These are phyloP conservation scores for Stygiomarasmius scandens DNA, from an alignment of 1,284 basidiomycete species.

Conservation along the genomic window DNA sequence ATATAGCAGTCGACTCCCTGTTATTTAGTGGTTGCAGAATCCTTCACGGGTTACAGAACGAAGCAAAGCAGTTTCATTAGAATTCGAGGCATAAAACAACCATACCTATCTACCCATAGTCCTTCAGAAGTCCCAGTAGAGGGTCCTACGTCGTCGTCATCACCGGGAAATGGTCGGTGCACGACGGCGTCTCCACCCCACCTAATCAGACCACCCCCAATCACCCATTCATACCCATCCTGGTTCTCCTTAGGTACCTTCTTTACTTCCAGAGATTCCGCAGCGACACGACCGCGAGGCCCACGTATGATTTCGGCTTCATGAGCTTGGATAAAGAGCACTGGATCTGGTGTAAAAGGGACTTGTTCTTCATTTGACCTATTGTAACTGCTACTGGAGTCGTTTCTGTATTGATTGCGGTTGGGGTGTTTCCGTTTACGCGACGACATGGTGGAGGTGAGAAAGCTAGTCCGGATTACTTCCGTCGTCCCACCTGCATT, in stretches of 20 bases:
- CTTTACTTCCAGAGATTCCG: conserved; percentile 49
- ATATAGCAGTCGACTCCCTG: neutral
- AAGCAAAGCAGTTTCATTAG: neutral
- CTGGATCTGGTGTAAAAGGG: conserved; percentile 23
- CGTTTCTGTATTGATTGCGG: neutral
- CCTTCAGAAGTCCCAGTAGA: neutral
- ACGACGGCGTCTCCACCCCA: conserved; percentile 35
- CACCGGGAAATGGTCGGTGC: conserved; percentile 7
- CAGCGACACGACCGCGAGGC: conserved; percentile 42
- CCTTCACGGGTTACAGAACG: neutral
- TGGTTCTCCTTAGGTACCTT: conserved; percentile 9
- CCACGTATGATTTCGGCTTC: conserved; percentile 67
- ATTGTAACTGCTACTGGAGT: neutral
- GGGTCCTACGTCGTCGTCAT: neutral
- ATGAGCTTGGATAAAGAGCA: conserved; percentile 62
- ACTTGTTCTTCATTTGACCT: neutral
- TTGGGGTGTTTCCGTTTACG: conserved; percentile 15
- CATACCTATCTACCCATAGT: conserved; percentile 27
- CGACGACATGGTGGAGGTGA: conserved; percentile 8
- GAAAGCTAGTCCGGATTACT: no score
- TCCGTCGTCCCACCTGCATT: no score
- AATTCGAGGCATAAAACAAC: neutral
- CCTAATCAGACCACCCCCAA: conserved; percentile 48
- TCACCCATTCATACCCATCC: conserved; percentile 16
- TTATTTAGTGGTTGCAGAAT: neutral